Evolutionary conservation across 2,329 filamentous ascomycete species (phyloP).

Genomic region (Cadophora sp.): DNA sequence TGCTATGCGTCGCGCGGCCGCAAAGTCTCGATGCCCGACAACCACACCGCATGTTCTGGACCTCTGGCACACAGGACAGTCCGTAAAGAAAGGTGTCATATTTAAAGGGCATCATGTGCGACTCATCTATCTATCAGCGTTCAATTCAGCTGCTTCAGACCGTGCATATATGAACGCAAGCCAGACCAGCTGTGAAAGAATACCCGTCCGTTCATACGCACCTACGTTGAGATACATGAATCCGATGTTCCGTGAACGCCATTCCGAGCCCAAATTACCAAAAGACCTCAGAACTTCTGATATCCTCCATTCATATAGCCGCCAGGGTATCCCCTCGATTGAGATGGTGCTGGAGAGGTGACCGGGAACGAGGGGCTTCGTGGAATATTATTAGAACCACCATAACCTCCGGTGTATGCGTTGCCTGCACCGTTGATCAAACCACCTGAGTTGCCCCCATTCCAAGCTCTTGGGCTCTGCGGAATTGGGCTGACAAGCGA

Average conservation of each 20-base stretch:
- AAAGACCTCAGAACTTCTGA: conserved; percentile 19
- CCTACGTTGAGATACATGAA: neutral
- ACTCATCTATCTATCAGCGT: neutral
- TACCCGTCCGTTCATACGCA: neutral
- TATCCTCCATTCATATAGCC: conserved; percentile 24
- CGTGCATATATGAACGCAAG: neutral
- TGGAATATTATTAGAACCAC: conserved; percentile 23
- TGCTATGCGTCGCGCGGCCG: neutral
- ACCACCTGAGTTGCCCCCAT: conserved; percentile 32
- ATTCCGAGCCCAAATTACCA: neutral
- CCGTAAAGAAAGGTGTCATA: neutral
- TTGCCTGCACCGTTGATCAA: conserved; percentile 31
- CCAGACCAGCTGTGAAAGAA: conserved; percentile 1
- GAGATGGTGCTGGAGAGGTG: conserved; percentile 13
- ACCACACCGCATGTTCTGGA: neutral
- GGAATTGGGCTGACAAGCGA: conserved; percentile 26
- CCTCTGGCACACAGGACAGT: neutral
- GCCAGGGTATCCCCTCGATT: conserved; percentile 23
- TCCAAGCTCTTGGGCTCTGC: conserved; percentile 31
- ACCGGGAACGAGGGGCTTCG: conserved; percentile 28
- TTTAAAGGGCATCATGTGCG: neutral
- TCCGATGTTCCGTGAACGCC: conserved; percentile 12
- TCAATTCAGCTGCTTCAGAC: neutral
- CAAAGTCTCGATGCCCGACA: neutral
- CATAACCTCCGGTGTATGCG: conserved; percentile 30